A percentile compares a stretch with the other conserved stretches of the same genome.
Evolutionary conservation across 169 alveolate genomes (phyloP).

Genomic region (Theileria equi): DNA sequence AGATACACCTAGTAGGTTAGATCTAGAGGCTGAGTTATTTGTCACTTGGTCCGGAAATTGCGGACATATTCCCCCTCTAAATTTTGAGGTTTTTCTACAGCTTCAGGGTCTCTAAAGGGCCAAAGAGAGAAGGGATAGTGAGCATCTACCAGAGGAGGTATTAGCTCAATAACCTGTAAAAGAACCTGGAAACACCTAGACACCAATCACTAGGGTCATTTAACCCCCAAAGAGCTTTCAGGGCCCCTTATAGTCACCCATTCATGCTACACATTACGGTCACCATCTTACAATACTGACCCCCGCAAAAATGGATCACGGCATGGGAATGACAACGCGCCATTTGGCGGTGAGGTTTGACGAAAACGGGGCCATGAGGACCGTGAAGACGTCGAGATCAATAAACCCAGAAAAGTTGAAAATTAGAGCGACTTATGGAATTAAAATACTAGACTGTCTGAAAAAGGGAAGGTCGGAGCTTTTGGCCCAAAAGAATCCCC

Average conservation of each 20-base stretch:
- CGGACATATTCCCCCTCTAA: too few relatives aligned
- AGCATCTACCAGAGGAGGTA: too few relatives aligned
- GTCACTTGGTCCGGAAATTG: too few relatives aligned
- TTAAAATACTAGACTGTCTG: slow-evolving; percentile 21
- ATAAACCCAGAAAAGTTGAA: slow-evolving; percentile 27
- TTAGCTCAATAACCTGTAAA: too few relatives aligned
- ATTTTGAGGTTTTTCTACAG: too few relatives aligned
- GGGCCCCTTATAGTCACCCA: background rate
- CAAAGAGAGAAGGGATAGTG: too few relatives aligned
- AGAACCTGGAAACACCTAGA: too few relatives aligned
- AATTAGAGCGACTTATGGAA: slow-evolving; percentile 42
- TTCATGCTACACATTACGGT: background rate
- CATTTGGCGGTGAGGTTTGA: background rate
- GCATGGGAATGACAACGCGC: slow-evolving; percentile 4
- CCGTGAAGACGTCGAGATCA: background rate
- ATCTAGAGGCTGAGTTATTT: too few relatives aligned
- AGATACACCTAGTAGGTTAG: too few relatives aligned
- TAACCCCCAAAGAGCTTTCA: background rate
- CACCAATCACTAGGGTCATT: too few relatives aligned
- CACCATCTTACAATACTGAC: background rate
- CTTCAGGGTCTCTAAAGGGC: too few relatives aligned
- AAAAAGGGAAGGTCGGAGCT: slow-evolving; percentile 24
- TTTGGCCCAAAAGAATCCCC: background rate
- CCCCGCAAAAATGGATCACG: background rate
- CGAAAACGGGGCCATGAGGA: slow-evolving; percentile 10